phyloP scores from a whole-genome alignment of 2,329 filamentous ascomycete genomes.

The Arachnomyces sp. region DNA sequence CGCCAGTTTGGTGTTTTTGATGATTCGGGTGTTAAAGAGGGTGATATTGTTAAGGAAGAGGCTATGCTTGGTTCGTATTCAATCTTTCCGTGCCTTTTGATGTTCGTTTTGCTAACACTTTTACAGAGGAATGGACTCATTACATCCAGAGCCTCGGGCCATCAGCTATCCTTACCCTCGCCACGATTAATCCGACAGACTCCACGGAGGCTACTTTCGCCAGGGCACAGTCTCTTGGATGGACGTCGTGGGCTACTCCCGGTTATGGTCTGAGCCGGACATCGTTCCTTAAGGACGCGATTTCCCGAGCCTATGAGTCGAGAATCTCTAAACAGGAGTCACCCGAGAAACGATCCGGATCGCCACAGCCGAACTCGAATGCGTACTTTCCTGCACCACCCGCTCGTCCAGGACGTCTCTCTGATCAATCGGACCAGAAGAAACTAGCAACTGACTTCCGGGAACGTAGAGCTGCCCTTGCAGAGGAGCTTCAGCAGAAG shows the following conservation, averaged over 20 bases:
- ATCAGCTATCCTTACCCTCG: conserved; percentile 46
- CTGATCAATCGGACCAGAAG: conserved; percentile 5
- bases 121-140: conserved; percentile 51
- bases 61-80: conserved; percentile 42
- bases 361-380: conserved; percentile 10
- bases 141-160: conserved; percentile 54
- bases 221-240: conserved; percentile 46
- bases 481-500: conserved; percentile 24
- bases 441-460: conserved; percentile 12
- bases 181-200: conserved; percentile 31
- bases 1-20: conserved; percentile 50
- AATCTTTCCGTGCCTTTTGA: background rate
- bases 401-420: conserved; percentile 1
- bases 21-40: conserved; percentile 41
- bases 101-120: conserved; percentile 11
- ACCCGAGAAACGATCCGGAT: conserved; percentile 9
- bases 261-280: conserved; percentile 40
- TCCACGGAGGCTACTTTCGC: conserved; percentile 40
- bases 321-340: conserved; percentile 14
- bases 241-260: conserved; percentile 48
- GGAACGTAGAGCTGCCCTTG: conserved; percentile 25
- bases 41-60: conserved; percentile 38
- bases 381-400: background rate
- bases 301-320: conserved; percentile 51
- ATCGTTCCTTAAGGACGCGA: conserved; percentile 53